These are phyloP conservation scores for Botrytis porri DNA, from an alignment of 2,329 filamentous ascomycete species.

Conservation along the genomic window DNA sequence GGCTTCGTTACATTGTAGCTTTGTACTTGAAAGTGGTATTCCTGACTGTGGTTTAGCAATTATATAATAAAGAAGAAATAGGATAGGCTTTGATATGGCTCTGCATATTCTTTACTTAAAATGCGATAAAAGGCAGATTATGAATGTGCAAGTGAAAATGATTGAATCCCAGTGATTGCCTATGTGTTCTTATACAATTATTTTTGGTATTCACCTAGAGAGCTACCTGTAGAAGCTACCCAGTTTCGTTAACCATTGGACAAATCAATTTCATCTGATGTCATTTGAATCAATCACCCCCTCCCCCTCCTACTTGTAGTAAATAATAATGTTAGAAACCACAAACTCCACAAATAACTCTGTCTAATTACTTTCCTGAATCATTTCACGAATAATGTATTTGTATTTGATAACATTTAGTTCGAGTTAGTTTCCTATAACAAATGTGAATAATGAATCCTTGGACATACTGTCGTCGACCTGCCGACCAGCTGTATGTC, in stretches of 20 bases:
- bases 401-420: background rate
- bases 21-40: background rate
- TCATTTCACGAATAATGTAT: background rate
- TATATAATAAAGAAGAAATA: background rate
- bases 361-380: background rate
- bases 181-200: background rate
- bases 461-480: background rate
- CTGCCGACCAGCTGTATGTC: background rate
- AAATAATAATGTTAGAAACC: background rate
- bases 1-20: background rate
- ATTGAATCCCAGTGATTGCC: background rate
- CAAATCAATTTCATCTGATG: background rate
- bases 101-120: background rate
- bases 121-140: background rate
- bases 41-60: background rate
- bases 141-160: background rate
- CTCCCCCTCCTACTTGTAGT: background rate
- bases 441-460: background rate
- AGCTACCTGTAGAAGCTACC: accelerated
- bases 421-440: background rate
- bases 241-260: background rate
- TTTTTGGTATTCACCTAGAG: background rate
- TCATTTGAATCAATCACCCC: background rate
- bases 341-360: background rate
- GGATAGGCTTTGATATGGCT: accelerated